Base-by-base conservation (phyloP, 2,329 filamentous ascomycete genomes). In the Fusarium sp. region DNA sequence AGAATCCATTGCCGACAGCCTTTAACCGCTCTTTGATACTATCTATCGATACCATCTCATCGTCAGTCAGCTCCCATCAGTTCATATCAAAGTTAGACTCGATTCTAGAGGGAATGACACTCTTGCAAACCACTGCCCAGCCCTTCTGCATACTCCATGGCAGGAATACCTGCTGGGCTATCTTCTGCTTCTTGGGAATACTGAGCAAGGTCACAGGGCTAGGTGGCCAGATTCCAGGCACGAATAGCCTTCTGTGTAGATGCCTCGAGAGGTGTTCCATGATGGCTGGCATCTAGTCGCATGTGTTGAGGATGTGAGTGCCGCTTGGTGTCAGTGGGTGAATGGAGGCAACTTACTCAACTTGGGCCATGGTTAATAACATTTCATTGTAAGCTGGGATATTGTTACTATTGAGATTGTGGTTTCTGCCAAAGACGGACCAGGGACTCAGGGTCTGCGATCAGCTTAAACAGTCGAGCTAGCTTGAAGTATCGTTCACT, bases 91-190 rank as follows among this genome's bases (percentile, higher is more conserved):
- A 93, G 86, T 97, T 97, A 68, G 84, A 88, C 81, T 92, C 85
- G 76, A 97, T 94, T 44, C 93, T 88, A 56, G 84, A 85, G 72
- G 89, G 87, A 72, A 88, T 94, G 63, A 95, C 91, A 55, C 88
- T 92, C 87, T 97, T 97, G 76, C 93, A 93, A 75, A 97, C 94
- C 55, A 97, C 93, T 71, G 89, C 92, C 85, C 91, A 93, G 63
- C 91, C 93, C 78, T 94, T 90, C 79, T 92, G 89, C 59, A 97
- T 83, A 70, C 93, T 93, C 93, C 93, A 97, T 75, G 90, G 84
- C 70, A 97, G 83, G 75, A 96, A 83, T 55, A 94, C 88, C 85
- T 97, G 92, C 83, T 94, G 90, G 12, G 88, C 84, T 16, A 90
- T 89, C 84, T 90, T 90, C 77, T 87, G 87, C 83, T 92, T 92